Evolutionary conservation across 2,329 filamentous ascomycete species (phyloP), one percentile per base, ranked within the genome.

Genomic region (Arthrinium phaeospermum): DNA sequence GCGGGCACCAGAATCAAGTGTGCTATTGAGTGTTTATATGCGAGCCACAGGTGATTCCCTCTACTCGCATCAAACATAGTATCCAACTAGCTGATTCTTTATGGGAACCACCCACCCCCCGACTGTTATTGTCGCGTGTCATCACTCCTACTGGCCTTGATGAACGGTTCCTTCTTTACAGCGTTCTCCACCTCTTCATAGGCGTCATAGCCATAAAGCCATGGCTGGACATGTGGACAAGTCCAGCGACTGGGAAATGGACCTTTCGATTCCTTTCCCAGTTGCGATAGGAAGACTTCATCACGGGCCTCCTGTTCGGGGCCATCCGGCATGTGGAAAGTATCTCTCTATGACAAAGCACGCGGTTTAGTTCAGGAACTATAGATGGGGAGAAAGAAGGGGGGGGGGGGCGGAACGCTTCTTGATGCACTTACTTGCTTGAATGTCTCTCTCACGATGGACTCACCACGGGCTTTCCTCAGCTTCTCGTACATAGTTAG

Each of bases 141-240:
- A 7, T 19, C 19, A 49, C 46, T 7, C 8, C 37, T 10, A 1
- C 46, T 49, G 19, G 46, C 46, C 19, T 70, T 27, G 16, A 14
- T 14, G 44, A 79, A 79, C 4, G 78, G 77, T 45, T 76, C 73
- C 47, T 73, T 69, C 1, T 51, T 71, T 4, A 79, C 73, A 0
- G 75, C 77, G 27, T 83, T 81, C 70, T 88, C 84, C 0, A 86
- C 88, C 76, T 91, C 90, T 41, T 82, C 81, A 51, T 87, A 86
- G 4, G 89, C 89, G 80, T 92, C 88, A 74, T 92, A 92, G 0
- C 90, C 89, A 75, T 89, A 93, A 67, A 93, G 74, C 88, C 90
- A 92, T 0, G 87, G 86, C 78, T 92, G 90, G 0, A 90, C 86
- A 46, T 88, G 82, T 0, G 89, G 90, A 77, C 90, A 92, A 1